These are phyloP conservation scores for Paramecium bursaria DNA, from an alignment of 73 alveolate species.

Conservation along the genomic window DNA sequence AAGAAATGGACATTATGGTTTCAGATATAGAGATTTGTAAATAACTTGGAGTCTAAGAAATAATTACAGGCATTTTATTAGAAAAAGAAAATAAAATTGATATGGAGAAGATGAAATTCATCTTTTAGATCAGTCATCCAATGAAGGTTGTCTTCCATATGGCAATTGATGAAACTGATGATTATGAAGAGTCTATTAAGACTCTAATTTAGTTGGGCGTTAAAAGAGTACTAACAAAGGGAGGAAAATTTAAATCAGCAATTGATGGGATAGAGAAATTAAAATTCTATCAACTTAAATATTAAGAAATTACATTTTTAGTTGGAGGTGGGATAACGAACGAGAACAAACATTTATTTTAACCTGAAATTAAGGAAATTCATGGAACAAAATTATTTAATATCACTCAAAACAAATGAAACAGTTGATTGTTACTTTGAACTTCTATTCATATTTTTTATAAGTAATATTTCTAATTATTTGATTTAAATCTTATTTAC, in stretches of 20 bases:
- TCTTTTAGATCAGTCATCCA: constrained; percentile 73
- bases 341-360: constrained; percentile 51
- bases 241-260: constrained; percentile 75
- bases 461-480: too few relatives aligned
- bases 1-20: constrained; percentile 77
- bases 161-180: constrained; percentile 82
- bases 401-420: too few relatives aligned
- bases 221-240: constrained; percentile 82
- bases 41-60: constrained; percentile 71
- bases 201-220: constrained; percentile 70
- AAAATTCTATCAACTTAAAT: constrained; percentile 59
- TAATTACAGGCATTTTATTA: constrained; percentile 76
- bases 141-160: constrained; percentile 76
- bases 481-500: too few relatives aligned
- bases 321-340: constrained; percentile 74
- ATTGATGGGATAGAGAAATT: constrained; percentile 76
- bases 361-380: constrained; percentile 68
- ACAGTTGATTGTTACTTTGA: too few relatives aligned
- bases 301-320: constrained; percentile 69
- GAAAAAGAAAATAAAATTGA: constrained; percentile 68
- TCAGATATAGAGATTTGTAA: constrained; percentile 74
- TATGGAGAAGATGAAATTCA: constrained; percentile 63
- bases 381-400: constrained; percentile 78
- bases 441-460: too few relatives aligned
- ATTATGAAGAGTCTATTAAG: constrained; percentile 70